Evolutionary conservation across 352 stramenopile species (phyloP).

Genomic region (Aphanomyces invadans): DNA sequence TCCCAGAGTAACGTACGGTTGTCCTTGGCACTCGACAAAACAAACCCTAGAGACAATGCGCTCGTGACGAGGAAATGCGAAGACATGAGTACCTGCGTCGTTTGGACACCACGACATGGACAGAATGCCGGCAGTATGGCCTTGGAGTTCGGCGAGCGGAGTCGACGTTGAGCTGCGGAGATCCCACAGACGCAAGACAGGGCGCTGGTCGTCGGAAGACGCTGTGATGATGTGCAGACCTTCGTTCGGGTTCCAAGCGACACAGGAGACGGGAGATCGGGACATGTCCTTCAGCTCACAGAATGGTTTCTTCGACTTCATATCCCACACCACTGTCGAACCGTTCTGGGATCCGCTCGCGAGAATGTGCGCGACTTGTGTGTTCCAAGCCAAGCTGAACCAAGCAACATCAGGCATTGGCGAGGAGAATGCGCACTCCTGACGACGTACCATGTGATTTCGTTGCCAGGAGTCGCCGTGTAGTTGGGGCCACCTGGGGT

Average conservation of each 20-base stretch:
- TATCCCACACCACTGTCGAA: slow-evolving; percentile 94
- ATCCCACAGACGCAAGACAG: slow-evolving; percentile 97
- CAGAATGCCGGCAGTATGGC: slow-evolving; percentile 93
- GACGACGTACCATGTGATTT: slow-evolving; percentile 70
- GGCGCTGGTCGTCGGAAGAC: slow-evolving; percentile 91
- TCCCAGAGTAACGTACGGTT: slow-evolving; percentile 98
- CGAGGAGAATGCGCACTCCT: neutral
- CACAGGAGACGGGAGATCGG: slow-evolving; percentile 82
- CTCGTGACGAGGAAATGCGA: slow-evolving; percentile 33
- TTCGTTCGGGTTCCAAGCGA: slow-evolving; percentile 97
- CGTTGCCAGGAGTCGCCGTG: slow-evolving; percentile 60
- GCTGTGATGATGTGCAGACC: slow-evolving; percentile 96
- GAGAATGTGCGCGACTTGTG: slow-evolving; percentile 96
- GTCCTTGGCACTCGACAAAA: slow-evolving; percentile 95
- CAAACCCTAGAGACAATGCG: slow-evolving; percentile 37
- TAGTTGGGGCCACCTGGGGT: slow-evolving; percentile 66
- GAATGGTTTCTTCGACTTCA: slow-evolving; percentile 97
- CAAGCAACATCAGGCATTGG: neutral
- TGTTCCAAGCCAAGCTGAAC: slow-evolving; percentile 94
- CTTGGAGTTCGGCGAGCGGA: slow-evolving; percentile 91
- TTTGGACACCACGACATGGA: slow-evolving; percentile 97
- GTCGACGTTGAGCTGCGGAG: slow-evolving; percentile 96
- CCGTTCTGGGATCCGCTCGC: slow-evolving; percentile 92
- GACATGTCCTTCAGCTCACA: slow-evolving; percentile 92
- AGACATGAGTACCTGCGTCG: slow-evolving; percentile 55